phyloP scores from a whole-genome alignment of 192 early-diverging fungal genomes.

The Coemansia javaensis region DNA sequence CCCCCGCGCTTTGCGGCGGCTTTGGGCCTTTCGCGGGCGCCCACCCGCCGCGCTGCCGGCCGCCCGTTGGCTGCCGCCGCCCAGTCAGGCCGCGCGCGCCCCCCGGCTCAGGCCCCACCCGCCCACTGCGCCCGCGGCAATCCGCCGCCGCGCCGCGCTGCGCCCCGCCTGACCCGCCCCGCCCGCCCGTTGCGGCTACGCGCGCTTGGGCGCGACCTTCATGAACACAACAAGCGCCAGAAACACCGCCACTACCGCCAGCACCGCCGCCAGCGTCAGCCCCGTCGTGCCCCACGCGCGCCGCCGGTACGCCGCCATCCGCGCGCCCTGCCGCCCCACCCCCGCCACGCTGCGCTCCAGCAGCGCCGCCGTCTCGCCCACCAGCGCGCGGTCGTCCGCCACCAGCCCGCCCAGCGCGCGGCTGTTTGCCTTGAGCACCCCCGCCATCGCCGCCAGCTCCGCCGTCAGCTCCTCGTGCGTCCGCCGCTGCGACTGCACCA shows the following conservation, averaged over 20 bases:
- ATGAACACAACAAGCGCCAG: slow-evolving; percentile 49
- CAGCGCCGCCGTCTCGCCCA: slow-evolving; percentile 27
- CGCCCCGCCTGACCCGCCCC: too few relatives aligned
- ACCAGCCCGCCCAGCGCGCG: slow-evolving; percentile 39
- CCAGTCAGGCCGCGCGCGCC: too few relatives aligned
- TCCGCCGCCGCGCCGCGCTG: too few relatives aligned
- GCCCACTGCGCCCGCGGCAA: too few relatives aligned
- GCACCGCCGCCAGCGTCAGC: slow-evolving; percentile 41
- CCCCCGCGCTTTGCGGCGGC: too few relatives aligned
- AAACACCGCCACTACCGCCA: slow-evolving; percentile 40
- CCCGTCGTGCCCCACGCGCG: slow-evolving; percentile 50
- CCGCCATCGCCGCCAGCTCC: slow-evolving; percentile 42
- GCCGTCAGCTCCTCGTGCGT: slow-evolving; percentile 44
- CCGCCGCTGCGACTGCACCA: slow-evolving; percentile 39
- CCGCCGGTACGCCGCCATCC: slow-evolving; percentile 45
- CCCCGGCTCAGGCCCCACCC: too few relatives aligned
- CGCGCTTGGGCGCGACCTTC: slow-evolving; percentile 49
- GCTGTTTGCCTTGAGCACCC: slow-evolving; percentile 42
- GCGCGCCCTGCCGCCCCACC: slow-evolving; percentile 28
- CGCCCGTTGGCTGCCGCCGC: too few relatives aligned
- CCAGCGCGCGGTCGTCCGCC: slow-evolving; percentile 37
- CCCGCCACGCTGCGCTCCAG: slow-evolving; percentile 29
- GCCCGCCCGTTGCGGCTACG: neutral
- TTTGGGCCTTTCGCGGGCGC: too few relatives aligned
- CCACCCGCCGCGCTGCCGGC: too few relatives aligned